These are phyloP conservation scores for Paramecium sexaurelia DNA, from an alignment of 73 alveolate genomes.

Conservation along the genomic window DNA sequence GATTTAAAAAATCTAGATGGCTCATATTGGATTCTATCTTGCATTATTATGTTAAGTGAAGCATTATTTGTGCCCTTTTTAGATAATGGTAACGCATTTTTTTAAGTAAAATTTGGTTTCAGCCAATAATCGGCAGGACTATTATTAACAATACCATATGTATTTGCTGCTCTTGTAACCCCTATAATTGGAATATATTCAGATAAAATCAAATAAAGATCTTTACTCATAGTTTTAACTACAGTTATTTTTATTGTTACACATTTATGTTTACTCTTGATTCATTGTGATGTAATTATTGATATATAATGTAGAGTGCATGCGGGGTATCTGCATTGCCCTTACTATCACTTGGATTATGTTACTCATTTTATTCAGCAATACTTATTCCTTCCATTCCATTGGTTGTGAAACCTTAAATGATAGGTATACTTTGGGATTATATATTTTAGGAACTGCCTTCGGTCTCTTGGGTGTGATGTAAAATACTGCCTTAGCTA, in stretches of 20 bases:
- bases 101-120: background rate
- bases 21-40: background rate
- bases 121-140: background rate
- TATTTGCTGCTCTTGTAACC: background rate
- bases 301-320: background rate
- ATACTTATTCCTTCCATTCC: background rate
- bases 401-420: background rate
- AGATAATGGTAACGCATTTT: slow-evolving; percentile 7
- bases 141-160: background rate
- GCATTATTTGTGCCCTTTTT: background rate
- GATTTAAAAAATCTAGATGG: background rate
- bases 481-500: background rate
- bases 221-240: background rate
- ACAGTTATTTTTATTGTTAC: background rate
- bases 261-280: background rate
- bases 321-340: background rate
- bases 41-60: background rate
- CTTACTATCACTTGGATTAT: background rate
- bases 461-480: background rate
- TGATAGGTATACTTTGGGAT: background rate
- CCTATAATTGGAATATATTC: background rate
- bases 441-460: background rate
- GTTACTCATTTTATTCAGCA: background rate
- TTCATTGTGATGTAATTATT: background rate
- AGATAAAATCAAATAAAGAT: background rate